phyloP scores from a whole-genome alignment of 1,284 basidiomycete genomes.

The Ustanciosporium gigantosporum region DNA sequence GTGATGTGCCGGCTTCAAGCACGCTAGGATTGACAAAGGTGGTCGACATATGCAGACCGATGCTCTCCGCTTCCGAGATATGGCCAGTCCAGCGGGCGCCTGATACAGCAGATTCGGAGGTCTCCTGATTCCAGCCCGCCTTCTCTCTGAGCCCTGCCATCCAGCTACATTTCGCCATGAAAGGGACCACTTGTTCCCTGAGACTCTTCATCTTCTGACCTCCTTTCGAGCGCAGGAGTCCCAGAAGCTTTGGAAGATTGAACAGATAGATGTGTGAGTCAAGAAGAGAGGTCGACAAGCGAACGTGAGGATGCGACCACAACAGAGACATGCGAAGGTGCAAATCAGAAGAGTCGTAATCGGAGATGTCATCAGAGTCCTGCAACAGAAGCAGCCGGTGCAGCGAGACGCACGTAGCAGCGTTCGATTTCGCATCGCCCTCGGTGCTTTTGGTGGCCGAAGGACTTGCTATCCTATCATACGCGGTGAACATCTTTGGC shows the following conservation, averaged over 20 bases:
- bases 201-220: slow-evolving; percentile 52
- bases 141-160: slow-evolving; percentile 50
- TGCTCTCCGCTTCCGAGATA: slow-evolving; percentile 6
- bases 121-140: slow-evolving; percentile 40
- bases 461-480: slow-evolving; percentile 16
- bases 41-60: slow-evolving; percentile 11
- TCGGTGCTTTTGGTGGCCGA: slow-evolving; percentile 9
- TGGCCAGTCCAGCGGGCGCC: slow-evolving; percentile 11
- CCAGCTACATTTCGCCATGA: slow-evolving; percentile 56
- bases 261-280: slow-evolving; percentile 57
- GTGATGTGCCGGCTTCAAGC: slow-evolving; percentile 18
- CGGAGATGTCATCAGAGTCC: slow-evolving; percentile 48
- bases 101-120: background rate
- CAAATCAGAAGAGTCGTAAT: slow-evolving; percentile 47
- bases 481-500: slow-evolving; percentile 48
- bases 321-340: slow-evolving; percentile 52
- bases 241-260: slow-evolving; percentile 39
- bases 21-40: slow-evolving; percentile 30
- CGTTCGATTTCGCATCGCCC: slow-evolving; percentile 1
- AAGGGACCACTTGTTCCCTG: slow-evolving; percentile 54
- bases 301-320: slow-evolving; percentile 42
- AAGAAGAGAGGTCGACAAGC: slow-evolving; percentile 50
- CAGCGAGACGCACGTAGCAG: slow-evolving; percentile 13
- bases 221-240: slow-evolving; percentile 35
- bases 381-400: slow-evolving; percentile 46